phyloP scores from a whole-genome alignment of 78 protist species.

The Planoprotostelium fungivorum region DNA sequence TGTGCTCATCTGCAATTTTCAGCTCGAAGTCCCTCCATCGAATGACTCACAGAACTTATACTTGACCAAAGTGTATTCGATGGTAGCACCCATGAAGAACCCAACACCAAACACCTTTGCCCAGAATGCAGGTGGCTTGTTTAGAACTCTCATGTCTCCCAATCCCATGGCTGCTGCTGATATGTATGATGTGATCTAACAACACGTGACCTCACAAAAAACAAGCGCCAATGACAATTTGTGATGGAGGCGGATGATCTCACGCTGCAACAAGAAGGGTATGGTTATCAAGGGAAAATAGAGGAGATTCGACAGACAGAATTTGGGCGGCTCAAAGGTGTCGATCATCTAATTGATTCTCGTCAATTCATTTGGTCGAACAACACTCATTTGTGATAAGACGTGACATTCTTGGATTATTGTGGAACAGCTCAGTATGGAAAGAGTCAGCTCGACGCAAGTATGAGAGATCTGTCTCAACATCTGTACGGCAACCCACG shows the following conservation, averaged over 20 bases:
- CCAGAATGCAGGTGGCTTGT: neutral
- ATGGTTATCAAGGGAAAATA: constrained; percentile 10
- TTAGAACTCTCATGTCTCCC: neutral
- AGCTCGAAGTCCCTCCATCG: neutral
- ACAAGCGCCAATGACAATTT: too few relatives aligned
- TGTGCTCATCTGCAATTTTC: neutral
- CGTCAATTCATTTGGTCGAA: constrained; percentile 8
- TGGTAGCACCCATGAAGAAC: neutral
- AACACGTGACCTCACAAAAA: neutral
- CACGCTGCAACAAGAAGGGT: neutral
- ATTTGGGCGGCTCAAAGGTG: constrained; percentile 17
- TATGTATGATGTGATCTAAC: neutral
- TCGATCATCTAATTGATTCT: too few relatives aligned
- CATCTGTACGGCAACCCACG: constrained; percentile 50
- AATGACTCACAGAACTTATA: neutral
- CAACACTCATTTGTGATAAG: neutral
- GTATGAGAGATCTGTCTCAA: neutral
- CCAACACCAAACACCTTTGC: neutral
- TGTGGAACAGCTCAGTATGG: constrained; percentile 23
- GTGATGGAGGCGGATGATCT: neutral
- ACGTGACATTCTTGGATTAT: constrained; percentile 35
- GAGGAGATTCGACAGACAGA: constrained; percentile 7
- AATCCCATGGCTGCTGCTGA: neutral
- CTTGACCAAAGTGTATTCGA: neutral
- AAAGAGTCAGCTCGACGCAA: constrained; percentile 1